Percentiles rank a stretch among this genome's conserved stretches.
phyloP scores from a whole-genome alignment of 495 filamentous ascomycete genomes.

The Geoglossum glabrum region DNA sequence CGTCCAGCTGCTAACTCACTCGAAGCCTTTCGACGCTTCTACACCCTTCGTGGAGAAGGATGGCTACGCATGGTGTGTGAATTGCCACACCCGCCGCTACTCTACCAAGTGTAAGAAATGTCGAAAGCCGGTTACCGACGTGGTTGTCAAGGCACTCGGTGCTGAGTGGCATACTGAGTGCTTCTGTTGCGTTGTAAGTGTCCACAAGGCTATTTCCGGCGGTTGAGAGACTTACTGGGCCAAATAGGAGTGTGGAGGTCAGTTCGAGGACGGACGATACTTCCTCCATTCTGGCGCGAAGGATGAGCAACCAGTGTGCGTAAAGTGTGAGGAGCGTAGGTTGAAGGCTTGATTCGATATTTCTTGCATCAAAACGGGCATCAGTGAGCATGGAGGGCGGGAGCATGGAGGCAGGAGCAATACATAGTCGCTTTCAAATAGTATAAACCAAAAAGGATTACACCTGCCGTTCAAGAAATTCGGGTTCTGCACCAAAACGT shows the following conservation, averaged over 20 bases:
- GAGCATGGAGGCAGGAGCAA: not conserved
- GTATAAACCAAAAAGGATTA: not conserved
- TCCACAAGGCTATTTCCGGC: not conserved
- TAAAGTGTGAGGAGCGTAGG: slow-evolving; percentile 41
- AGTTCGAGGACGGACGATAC: slow-evolving; percentile 43
- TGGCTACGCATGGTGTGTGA: slow-evolving; percentile 95
- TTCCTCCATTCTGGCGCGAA: slow-evolving; percentile 32
- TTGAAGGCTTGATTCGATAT: slow-evolving; percentile 28
- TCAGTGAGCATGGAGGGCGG: not conserved
- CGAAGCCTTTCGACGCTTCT: slow-evolving; percentile 50
- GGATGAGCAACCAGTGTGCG: slow-evolving; percentile 38
- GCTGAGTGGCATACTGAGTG: slow-evolving; percentile 88
- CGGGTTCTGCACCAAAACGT: not conserved
- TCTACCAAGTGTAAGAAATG: slow-evolving; percentile 76
- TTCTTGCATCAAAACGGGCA: not conserved
- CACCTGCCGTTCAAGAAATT: not conserved
- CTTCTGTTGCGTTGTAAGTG: slow-evolving; percentile 54
- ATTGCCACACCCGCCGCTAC: slow-evolving; percentile 79
- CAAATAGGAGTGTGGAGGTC: slow-evolving; percentile 35
- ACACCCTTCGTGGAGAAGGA: slow-evolving; percentile 94
- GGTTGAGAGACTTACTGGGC: slow-evolving; percentile 2
- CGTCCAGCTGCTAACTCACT: slow-evolving; percentile 3
- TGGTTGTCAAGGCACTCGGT: slow-evolving; percentile 70
- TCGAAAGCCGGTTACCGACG: slow-evolving; percentile 61
- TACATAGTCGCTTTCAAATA: not conserved